These are phyloP conservation scores for Polytolypa hystricis DNA, from an alignment of 2,329 filamentous ascomycete genomes.

Conservation along the genomic window DNA sequence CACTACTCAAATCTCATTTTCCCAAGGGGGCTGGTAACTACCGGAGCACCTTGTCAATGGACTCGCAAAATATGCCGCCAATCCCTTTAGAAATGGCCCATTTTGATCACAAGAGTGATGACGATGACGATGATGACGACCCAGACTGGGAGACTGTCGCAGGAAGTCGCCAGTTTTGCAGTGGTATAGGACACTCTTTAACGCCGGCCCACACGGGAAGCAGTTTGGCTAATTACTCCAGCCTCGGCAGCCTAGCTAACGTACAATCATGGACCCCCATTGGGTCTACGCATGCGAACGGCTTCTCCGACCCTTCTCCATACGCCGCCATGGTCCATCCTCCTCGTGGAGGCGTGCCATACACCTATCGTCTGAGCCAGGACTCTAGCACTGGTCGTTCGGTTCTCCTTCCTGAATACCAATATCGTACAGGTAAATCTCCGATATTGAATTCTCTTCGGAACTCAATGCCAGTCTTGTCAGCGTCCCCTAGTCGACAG, in stretches of 20 bases:
- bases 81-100: background rate
- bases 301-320: conserved; percentile 5
- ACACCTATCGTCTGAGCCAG: conserved; percentile 6
- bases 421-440: conserved; percentile 1
- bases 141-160: conserved; percentile 19
- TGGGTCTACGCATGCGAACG: background rate
- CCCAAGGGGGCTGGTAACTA: no score
- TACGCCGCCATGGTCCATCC: conserved; percentile 4
- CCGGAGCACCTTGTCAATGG: no score
- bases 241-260: conserved; percentile 12
- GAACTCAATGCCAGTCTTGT: conserved; percentile 7
- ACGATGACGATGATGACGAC: conserved; percentile 8
- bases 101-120: background rate
- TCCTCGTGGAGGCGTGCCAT: background rate
- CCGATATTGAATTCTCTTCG: conserved; percentile 1
- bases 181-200: conserved; percentile 3
- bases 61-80: no score
- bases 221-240: conserved; percentile 18
- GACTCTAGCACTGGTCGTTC: conserved; percentile 5
- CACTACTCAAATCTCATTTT: no score
- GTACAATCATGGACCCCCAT: conserved; percentile 5
- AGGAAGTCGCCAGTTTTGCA: conserved; percentile 13
- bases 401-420: conserved; percentile 7
- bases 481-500: conserved; percentile 8
- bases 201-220: conserved; percentile 12